These are phyloP conservation scores for Verticillium nubilum DNA, from an alignment of 2,329 filamentous ascomycete species.

Conservation along the genomic window DNA sequence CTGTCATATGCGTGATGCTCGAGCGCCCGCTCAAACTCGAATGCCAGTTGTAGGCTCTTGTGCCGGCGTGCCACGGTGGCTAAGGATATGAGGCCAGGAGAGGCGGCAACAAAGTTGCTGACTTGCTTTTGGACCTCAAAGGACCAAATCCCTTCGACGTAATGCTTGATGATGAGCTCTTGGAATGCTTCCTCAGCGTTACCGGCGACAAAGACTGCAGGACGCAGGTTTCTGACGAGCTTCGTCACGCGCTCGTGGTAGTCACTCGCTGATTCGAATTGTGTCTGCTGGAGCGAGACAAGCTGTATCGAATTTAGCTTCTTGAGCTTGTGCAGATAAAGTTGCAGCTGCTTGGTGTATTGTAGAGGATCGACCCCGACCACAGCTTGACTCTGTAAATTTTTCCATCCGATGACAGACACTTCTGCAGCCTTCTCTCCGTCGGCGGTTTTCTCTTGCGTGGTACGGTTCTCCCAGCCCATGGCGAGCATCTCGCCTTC, in stretches of 20 bases:
- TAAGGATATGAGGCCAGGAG: slow-evolving; percentile 23
- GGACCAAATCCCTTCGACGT: slow-evolving; percentile 47
- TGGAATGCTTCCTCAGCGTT: slow-evolving; percentile 5
- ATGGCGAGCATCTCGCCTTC: slow-evolving; percentile 52
- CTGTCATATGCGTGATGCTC: slow-evolving; percentile 38
- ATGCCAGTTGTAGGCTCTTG: slow-evolving; percentile 49
- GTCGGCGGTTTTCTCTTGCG: slow-evolving; percentile 26
- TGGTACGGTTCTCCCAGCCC: slow-evolving; percentile 34
- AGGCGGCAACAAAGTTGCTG: slow-evolving; percentile 6
- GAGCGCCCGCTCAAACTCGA: slow-evolving; percentile 49
- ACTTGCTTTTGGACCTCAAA: slow-evolving; percentile 32
- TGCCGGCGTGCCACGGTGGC: slow-evolving; percentile 41
- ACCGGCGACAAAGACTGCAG: slow-evolving; percentile 6
- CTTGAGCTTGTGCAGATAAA: slow-evolving; percentile 41
- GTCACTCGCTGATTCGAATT: slow-evolving; percentile 42
- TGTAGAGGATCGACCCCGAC: slow-evolving; percentile 40
- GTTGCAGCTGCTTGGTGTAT: slow-evolving; percentile 49
- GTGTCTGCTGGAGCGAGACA: slow-evolving; percentile 45
- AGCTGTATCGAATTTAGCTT: slow-evolving; percentile 49
- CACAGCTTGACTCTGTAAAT: slow-evolving; percentile 29
- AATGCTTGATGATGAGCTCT: slow-evolving; percentile 31
- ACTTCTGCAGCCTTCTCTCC: slow-evolving; percentile 29
- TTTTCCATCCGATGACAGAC: slow-evolving; percentile 39
- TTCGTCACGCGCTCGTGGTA: slow-evolving; percentile 29
- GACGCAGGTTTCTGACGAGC: slow-evolving; percentile 22